Evolutionary conservation across 2,329 filamentous ascomycete genomes (phyloP), one percentile per base, ranked within the genome.

Genomic region (Beauveria bassiana): DNA sequence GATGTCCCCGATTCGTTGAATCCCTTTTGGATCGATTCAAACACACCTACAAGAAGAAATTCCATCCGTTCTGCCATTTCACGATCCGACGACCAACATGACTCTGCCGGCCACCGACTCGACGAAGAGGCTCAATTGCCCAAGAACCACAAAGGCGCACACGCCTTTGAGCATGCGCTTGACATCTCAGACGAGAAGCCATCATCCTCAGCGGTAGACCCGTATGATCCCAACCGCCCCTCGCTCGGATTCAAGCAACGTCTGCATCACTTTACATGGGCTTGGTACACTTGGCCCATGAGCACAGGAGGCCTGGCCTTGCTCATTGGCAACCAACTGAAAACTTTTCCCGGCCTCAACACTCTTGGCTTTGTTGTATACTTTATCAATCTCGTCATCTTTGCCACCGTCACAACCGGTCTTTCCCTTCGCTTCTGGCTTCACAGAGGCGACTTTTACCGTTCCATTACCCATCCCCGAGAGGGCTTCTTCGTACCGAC

Each of bases 241-340:
- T 76, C 72, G 57, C 66, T 81, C 1, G 67, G 72, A 3, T 61
- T 82, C 22, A 74, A 75, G 59, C 68, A 79, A 60, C 74, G 82
- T 4, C 71, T 85, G 28, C 73, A 78, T 51, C 84, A 87, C 72
- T 86, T 87, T 69, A 87, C 84, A 1, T 87, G 85, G 86, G 85
- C 85, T 20, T 91, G 88, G 87, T 93, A 87, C 72, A 88, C 87
- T 1, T 77, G 85, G 38, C 86, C 87, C 2, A 91, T 91, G 88
- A 88, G 86, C 53, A 90, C 87, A 0, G 89, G 89, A 40, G 87
- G 87, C 0, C 73, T 92, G 1, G 83, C 88, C 0, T 73, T 87
- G 3, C 78, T 91, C 18, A 78, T 92, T 49, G 77, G 78, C 50
- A 79, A 80, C 3, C 84, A 85, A 56, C 88, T 89, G 9, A 83